phyloP scores from a whole-genome alignment of 495 filamentous ascomycete genomes.

The Aspergillus bridgeri region DNA sequence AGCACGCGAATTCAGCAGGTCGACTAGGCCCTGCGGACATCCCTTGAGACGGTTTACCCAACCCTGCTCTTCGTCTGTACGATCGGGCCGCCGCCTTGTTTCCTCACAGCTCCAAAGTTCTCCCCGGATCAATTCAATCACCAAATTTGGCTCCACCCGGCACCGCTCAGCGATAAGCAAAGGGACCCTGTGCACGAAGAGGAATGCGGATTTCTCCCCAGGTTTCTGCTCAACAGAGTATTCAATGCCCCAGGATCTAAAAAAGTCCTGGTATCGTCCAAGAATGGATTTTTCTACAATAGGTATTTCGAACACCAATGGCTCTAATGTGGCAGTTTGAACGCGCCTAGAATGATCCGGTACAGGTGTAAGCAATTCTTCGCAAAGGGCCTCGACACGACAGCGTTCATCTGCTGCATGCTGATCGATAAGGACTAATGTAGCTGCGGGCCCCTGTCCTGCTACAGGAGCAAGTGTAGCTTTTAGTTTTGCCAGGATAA shows the following conservation, averaged over 20 bases:
- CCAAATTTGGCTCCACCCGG: constrained; percentile 61
- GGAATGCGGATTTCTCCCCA: constrained; percentile 7
- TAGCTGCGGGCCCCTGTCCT: neutral
- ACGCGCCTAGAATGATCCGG: constrained; percentile 8
- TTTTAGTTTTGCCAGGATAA: constrained; percentile 66
- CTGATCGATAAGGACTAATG: constrained; percentile 81
- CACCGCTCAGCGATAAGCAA: constrained; percentile 72
- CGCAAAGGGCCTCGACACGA: constrained; percentile 68
- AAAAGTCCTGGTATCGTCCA: constrained; percentile 47
- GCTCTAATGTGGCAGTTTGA: constrained; percentile 40
- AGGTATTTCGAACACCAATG: constrained; percentile 61
- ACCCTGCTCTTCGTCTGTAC: neutral
- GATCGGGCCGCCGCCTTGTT: constrained; percentile 13
- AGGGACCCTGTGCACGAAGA: constrained; percentile 61
- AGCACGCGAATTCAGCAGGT: constrained; percentile 84
- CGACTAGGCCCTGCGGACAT: constrained; percentile 76
- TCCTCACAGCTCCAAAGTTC: constrained; percentile 63
- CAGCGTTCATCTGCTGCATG: constrained; percentile 92
- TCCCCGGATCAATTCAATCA: constrained; percentile 68
- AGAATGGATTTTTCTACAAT: constrained; percentile 57
- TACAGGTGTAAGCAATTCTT: constrained; percentile 34
- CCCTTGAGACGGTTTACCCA: constrained; percentile 61
- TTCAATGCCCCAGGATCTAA: constrained; percentile 68
- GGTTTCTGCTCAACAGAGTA: constrained; percentile 41
- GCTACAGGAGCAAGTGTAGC: neutral